Percentiles rank a stretch among this genome's conserved stretches.
phyloP scores from a whole-genome alignment of 1,284 basidiomycete genomes.

The Volvariella surrecta region DNA sequence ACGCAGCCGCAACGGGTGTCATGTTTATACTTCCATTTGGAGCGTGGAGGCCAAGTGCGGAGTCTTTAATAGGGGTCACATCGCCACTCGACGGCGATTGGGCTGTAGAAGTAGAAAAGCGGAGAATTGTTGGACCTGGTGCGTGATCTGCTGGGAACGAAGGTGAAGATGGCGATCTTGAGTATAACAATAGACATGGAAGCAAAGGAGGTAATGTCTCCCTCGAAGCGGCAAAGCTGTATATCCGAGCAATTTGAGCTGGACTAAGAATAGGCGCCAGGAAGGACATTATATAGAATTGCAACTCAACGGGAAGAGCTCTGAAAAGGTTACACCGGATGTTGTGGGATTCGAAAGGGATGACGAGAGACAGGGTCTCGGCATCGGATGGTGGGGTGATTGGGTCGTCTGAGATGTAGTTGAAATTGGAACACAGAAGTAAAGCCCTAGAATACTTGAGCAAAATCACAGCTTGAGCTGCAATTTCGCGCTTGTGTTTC shows the following conservation, averaged over 20 bases:
- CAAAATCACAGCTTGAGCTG: constrained; percentile 42
- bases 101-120: not conserved
- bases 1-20: constrained; percentile 21
- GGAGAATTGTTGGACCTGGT: not conserved
- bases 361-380: constrained; percentile 11
- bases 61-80: too few relatives aligned
- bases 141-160: not conserved
- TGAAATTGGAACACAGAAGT: constrained; percentile 25
- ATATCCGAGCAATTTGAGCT: constrained; percentile 47
- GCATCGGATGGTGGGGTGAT: constrained; percentile 3
- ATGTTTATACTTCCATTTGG: constrained; percentile 11
- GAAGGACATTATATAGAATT: constrained; percentile 47
- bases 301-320: constrained; percentile 50
- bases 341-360: constrained; percentile 4
- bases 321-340: constrained; percentile 21
- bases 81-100: constrained; percentile 3
- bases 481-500: constrained; percentile 34
- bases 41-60: constrained; percentile 7
- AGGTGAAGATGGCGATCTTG: not conserved
- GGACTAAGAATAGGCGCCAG: constrained; percentile 50
- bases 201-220: constrained; percentile 44
- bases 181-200: constrained; percentile 13
- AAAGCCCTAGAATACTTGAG: constrained; percentile 42
- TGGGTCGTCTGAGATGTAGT: not conserved
- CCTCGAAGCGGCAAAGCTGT: constrained; percentile 41